Base-by-base conservation (phyloP, 1,284 basidiomycete genomes). In the Coriolopsis trogii region DNA sequence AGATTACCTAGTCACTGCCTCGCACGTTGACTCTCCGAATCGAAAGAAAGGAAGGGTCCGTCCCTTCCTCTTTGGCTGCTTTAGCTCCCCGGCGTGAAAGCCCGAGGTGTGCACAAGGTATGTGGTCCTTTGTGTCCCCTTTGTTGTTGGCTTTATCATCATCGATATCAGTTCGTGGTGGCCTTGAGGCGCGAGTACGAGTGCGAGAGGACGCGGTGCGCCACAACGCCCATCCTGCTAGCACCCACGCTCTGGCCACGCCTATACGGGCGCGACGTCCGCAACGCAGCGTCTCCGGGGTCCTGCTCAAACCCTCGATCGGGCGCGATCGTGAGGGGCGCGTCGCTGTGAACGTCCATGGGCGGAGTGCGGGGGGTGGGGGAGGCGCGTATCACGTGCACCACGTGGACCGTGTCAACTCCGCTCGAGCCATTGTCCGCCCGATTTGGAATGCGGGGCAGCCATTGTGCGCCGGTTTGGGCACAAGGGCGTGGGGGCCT, bases 381-480 rank as follows among this genome's bases (percentile, higher is more conserved):
- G n/a, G n/a, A n/a, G n/a, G 43, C 43, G 36, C 31, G 41, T 40
- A 43, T 49, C 55, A 59, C 58, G 58, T 56, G 58, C 44, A 16
- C 55, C 58, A 59, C 58, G 58, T 59, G 58, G 58, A 56, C 49
- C 58, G 58, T 56, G 58, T 52, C 54, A 50, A 54, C 58, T 59
- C 55, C 55, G 55, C 55, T 24, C 25, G 3, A n/a, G 28, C 58
- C 47, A 59, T 59, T 59, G 58, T 59, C 26, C 58, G 39, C 51
- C 52, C 13, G 41, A 47, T 49, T 20, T 29, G 45, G 53, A 33
- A 21, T 36, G 40, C 29, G n/a, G 10, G 12, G n/a, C 16, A 24
- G 31, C 31, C 31, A 44, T 44, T 44, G 42, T 44, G 41, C 44
- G 53, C 31, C 9, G 31, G 15, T 30, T 44, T 25, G 31, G 29